A percentile compares a stretch with the other conserved stretches of the same genome.
These are phyloP conservation scores for Vanrija humicola DNA, from an alignment of 1,284 basidiomycete species.

Conservation along the genomic window DNA sequence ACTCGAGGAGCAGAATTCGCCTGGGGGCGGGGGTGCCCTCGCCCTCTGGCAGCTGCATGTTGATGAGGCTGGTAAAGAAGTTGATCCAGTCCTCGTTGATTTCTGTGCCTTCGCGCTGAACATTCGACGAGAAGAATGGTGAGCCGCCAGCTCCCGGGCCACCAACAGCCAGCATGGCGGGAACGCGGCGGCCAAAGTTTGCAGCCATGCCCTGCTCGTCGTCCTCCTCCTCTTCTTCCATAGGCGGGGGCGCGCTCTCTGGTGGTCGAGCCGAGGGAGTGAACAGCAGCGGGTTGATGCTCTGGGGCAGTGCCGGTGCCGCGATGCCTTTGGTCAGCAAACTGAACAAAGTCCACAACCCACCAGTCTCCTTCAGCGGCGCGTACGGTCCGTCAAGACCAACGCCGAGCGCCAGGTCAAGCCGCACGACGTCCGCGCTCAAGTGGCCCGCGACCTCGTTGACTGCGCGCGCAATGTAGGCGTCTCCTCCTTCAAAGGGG, in stretches of 20 bases:
- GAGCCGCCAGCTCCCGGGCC: background rate
- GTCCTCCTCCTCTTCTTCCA: slow-evolving; percentile 11
- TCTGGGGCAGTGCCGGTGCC: slow-evolving; percentile 17
- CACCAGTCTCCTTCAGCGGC: slow-evolving; percentile 62
- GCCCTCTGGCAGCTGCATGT: slow-evolving; percentile 18
- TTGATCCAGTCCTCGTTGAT: slow-evolving; percentile 26
- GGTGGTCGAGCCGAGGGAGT: slow-evolving; percentile 60
- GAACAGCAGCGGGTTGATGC: slow-evolving; percentile 54
- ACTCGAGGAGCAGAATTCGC: slow-evolving; percentile 77
- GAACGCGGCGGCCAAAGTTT: background rate
- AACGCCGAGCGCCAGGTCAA: slow-evolving; percentile 60
- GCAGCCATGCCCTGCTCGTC: slow-evolving; percentile 3
- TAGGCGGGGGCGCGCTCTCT: slow-evolving; percentile 4
- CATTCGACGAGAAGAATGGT: slow-evolving; percentile 4
- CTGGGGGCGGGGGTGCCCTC: slow-evolving; percentile 9
- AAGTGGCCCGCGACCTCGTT: slow-evolving; percentile 66
- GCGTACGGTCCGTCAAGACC: slow-evolving; percentile 61
- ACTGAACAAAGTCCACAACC: slow-evolving; percentile 14
- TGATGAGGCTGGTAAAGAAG: slow-evolving; percentile 36
- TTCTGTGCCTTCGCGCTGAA: slow-evolving; percentile 1
- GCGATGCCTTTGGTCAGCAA: slow-evolving; percentile 19
- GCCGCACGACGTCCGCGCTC: slow-evolving; percentile 69
- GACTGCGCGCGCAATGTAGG: slow-evolving; percentile 72
- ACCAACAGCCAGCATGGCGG: slow-evolving; percentile 1
- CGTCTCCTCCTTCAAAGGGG: slow-evolving; percentile 77